Conservation (phyloP, 805 yeast species). For the Starmerella vaccinii region DNA sequence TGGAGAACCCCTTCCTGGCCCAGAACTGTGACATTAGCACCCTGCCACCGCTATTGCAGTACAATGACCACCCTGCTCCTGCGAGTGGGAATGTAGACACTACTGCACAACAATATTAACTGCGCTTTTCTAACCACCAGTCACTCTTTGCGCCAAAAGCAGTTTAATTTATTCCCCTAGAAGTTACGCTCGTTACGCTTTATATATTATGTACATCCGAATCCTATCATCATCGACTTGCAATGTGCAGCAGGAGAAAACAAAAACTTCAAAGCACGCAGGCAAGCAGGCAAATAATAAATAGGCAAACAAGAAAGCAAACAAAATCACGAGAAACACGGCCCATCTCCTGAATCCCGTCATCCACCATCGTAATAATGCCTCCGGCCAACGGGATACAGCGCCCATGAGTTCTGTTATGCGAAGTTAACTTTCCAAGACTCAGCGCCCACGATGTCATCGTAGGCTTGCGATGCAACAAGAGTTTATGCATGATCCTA, state of each 20-base stretch:
- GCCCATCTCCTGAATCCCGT: too few species aligned
- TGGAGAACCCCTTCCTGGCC: slow-evolving; percentile 52
- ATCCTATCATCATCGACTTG: background rate
- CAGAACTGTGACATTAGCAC: slow-evolving; percentile 27
- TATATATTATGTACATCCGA: background rate
- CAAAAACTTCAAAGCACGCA: too few species aligned
- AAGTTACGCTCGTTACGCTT: background rate
- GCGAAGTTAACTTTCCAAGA: too few species aligned
- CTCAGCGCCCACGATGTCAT: too few species aligned
- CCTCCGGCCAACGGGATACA: too few species aligned
- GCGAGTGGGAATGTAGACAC: background rate
- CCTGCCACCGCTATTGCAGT: slow-evolving; percentile 31
- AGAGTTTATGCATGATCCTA: background rate
- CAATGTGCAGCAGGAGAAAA: too few species aligned
- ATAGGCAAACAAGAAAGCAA: too few species aligned
- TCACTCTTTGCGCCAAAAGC: background rate
- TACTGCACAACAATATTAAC: background rate
- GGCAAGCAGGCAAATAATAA: too few species aligned
- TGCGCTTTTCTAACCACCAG: background rate
- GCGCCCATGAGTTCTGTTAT: too few species aligned
- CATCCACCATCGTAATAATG: too few species aligned
- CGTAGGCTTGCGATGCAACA: background rate
- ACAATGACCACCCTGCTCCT: slow-evolving; percentile 10
- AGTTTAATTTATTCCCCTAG: background rate
- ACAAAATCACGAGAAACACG: too few species aligned